A percentile compares a stretch with the other conserved stretches of the same genome.
Conservation (phyloP, 371 early-diverging fungal species). For the Mucor plumbeus region DNA sequence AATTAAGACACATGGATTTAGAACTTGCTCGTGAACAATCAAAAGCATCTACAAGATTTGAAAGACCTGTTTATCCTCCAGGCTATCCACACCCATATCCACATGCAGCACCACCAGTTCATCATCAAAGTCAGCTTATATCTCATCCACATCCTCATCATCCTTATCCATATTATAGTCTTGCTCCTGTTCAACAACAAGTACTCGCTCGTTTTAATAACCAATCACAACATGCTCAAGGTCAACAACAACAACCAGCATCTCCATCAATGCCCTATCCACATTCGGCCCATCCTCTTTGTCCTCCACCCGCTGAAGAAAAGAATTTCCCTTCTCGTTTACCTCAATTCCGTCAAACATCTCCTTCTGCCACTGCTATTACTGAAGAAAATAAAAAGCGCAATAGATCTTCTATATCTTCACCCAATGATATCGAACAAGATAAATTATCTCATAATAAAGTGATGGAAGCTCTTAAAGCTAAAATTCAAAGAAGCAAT, state of each 20-base stretch:
- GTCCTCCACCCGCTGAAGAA: slow-evolving; percentile 23
- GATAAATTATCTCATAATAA: slow-evolving; percentile 36
- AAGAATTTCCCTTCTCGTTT: slow-evolving; percentile 5
- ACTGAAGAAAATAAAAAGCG: slow-evolving; percentile 20
- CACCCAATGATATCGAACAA: slow-evolving; percentile 1
- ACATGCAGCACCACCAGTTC: neutral
- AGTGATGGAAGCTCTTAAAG: slow-evolving; percentile 48
- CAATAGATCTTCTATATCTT: slow-evolving; percentile 22
- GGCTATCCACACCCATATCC: slow-evolving; percentile 6
- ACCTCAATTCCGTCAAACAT: slow-evolving; percentile 10
- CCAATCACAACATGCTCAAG: slow-evolving; percentile 9
- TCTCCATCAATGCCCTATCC: slow-evolving; percentile 44
- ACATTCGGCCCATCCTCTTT: slow-evolving; percentile 47
- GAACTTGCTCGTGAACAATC: slow-evolving; percentile 41
- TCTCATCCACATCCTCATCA: slow-evolving; percentile 6
- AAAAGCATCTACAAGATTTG: slow-evolving; percentile 23
- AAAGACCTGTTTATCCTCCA: slow-evolving; percentile 11
- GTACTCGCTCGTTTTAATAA: slow-evolving; percentile 39
- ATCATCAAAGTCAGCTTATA: slow-evolving; percentile 9
- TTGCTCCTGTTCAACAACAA: slow-evolving; percentile 46
- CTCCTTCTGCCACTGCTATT: slow-evolving; percentile 13
- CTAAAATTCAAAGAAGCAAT: slow-evolving; percentile 37
- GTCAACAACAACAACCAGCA: slow-evolving; percentile 15
- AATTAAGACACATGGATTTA: slow-evolving; percentile 44
- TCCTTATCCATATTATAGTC: slow-evolving; percentile 25